phyloP scores from a whole-genome alignment of 1,284 basidiomycete genomes.

The Ustilago curta region DNA sequence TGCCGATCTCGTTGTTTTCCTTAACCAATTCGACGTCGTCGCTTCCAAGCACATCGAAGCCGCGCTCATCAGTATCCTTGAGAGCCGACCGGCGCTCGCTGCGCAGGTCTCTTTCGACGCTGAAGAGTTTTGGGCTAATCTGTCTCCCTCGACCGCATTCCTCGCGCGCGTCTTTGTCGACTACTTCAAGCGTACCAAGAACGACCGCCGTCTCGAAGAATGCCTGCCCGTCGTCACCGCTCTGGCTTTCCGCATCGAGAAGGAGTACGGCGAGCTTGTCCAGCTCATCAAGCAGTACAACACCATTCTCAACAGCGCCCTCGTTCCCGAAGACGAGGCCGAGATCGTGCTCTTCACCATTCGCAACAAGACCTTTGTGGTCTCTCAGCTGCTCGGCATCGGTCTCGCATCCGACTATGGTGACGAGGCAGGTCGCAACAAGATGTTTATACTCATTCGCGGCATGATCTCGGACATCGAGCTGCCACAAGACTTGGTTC shows the following conservation, averaged over 20 bases:
- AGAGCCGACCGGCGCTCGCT: slow-evolving; percentile 75
- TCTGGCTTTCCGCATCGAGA: slow-evolving; percentile 86
- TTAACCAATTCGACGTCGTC: slow-evolving; percentile 77
- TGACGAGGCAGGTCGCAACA: slow-evolving; percentile 92
- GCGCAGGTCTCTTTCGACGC: slow-evolving; percentile 73
- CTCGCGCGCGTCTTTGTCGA: slow-evolving; percentile 87
- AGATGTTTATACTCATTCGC: slow-evolving; percentile 77
- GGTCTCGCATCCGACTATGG: slow-evolving; percentile 88
- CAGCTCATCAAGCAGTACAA: slow-evolving; percentile 55
- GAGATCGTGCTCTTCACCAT: slow-evolving; percentile 46
- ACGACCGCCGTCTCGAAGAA: slow-evolving; percentile 79
- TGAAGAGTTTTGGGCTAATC: slow-evolving; percentile 81
- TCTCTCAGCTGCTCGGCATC: slow-evolving; percentile 84
- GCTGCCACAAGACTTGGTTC: slow-evolving; percentile 82
- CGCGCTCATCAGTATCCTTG: slow-evolving; percentile 77
- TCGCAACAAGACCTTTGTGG: slow-evolving; percentile 76
- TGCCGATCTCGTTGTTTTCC: slow-evolving; percentile 72
- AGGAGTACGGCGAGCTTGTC: slow-evolving; percentile 70
- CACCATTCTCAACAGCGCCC: slow-evolving; percentile 23
- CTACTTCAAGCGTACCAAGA: slow-evolving; percentile 76
- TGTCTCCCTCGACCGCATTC: slow-evolving; percentile 86
- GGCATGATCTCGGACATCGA: slow-evolving; percentile 78
- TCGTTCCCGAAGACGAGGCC: slow-evolving; percentile 44
- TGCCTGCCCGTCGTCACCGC: slow-evolving; percentile 88
- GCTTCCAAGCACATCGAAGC: slow-evolving; percentile 76